Conservation (phyloP, 129 eudicot genomes). For the Sambucus nigra region DNA sequence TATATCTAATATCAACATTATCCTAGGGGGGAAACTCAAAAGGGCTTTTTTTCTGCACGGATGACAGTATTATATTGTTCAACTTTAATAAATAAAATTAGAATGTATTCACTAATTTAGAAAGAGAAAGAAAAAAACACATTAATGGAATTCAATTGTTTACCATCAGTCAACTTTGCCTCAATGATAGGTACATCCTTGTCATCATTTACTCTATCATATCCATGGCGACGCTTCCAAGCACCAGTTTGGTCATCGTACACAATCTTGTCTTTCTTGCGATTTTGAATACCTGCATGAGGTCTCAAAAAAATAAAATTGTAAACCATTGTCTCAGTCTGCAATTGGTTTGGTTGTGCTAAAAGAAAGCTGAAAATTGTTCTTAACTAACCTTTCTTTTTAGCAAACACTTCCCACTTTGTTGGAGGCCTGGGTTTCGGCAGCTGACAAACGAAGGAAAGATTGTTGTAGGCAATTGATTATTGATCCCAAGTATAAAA, state of each 20-base stretch:
- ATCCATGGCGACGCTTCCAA: conserved; percentile 94
- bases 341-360: neutral
- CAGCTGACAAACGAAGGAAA: conserved; percentile 35
- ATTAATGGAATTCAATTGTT: conserved; percentile 3
- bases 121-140: neutral
- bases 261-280: conserved; percentile 69
- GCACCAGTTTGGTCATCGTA: conserved; percentile 72
- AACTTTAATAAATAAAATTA: too few species aligned
- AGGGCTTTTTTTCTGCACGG: too few species aligned
- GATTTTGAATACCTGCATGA: conserved; percentile 59
- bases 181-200: conserved; percentile 77
- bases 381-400: conserved; percentile 61
- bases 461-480: neutral
- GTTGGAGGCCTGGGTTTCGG: conserved; percentile 95
- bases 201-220: conserved; percentile 90
- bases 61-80: too few species aligned
- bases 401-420: conserved; percentile 87
- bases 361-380: neutral
- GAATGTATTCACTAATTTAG: too few species aligned
- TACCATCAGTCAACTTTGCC: conserved; percentile 93
- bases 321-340: neutral
- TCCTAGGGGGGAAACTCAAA: too few species aligned
- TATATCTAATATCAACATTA: too few species aligned
- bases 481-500: neutral
- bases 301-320: neutral